Evolutionary conservation across 1,284 basidiomycete species (phyloP), one percentile per base, ranked within the genome.

Genomic region (Ceratobasidium sp.): DNA sequence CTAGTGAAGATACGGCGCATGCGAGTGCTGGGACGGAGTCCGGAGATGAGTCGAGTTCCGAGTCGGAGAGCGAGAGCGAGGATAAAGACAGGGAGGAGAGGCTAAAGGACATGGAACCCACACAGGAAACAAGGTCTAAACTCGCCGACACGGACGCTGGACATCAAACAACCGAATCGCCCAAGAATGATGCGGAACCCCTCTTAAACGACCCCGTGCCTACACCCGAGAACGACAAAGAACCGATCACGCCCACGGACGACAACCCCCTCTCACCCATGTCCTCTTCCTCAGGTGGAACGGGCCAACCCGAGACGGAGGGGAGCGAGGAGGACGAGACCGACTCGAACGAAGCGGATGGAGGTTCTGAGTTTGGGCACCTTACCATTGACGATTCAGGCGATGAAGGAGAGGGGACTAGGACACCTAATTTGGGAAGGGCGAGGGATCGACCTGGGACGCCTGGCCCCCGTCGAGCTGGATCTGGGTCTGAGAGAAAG

Each of bases 261-360:
- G n/a, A 53, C 50, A 53, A 41, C 11, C 36, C 36, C 36, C 36
- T 41, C 36, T 41, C 36, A 11, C 36, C 36, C 36, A 41, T 41
- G 36, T 41, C 36, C 11, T 41, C 36, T 41, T 41, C 36, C 36
- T 41, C 36, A 41, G 36, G 50, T n/a, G 50, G 19, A 53, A 41
- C 36, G 36, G 6, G 36, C 36, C 36, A 41, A 41, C 36, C 36
- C 36, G 36, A 31, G 15, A 33, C 27, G 19, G 57, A 59, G 41
- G 57, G 59, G 2, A 44, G 27, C 24, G 59, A 65, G n/a, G 63
- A 65, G 36, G 65, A 67, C 29, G 65, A 67, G n/a, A 67, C 65
- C 41, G 65, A 67, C 65, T 67, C 65, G 65, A 67, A 67, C 50
- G 65, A 67, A 15, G 65, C 65, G 19, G 65, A 67, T 31, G 65